Base-by-base conservation (phyloP, 306 rosid genomes). In the Dryas alaskensis region DNA sequence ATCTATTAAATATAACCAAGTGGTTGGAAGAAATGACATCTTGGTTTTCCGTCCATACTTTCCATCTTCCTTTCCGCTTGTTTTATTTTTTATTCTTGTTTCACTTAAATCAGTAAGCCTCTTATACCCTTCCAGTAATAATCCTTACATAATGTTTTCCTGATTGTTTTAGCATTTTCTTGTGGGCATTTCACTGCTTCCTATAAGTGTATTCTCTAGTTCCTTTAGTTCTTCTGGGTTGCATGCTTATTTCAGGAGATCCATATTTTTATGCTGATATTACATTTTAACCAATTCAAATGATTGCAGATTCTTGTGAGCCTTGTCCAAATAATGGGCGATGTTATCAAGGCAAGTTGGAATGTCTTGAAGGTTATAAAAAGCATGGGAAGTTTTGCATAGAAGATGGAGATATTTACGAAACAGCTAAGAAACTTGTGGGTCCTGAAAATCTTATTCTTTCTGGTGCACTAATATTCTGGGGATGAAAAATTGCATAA, bases 271-370 rank as follows among this genome's bases (percentile, higher is more conserved):
- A 8, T 50, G 16, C 5, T 53, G 79, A 70, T 69, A 4, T 6
- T 53, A 53, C 10, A 46, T 77, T 73, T 45, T 63, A 47, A 37
- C 6, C 59, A 55, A 14, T 66, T 31, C 10, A 46, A 12, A 73
- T 73, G 16, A 19, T 69, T 70, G 37, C 94, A 91, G 96, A 87
- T 85, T 64, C 46, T 79, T 93, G 97, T 77, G 89, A 85, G 79
- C 91, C 96, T 81, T 93, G 96, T 82, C 96, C 98, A 25, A 86
- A 72, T 81, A 85, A 91, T 75, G 98, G 97, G 72, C 87, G 66
- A 61, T 93, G 96, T 67, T 48, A 64, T 9, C 72, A 74, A 81
- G 96, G 94, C 71, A 78, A 84, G 67, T 73, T 93, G 82, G 83
- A 93, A 61, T 93, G 98, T 65, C 57, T 74, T 66, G 80, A 64